phyloP scores from a whole-genome alignment of 108 stramenopile species.

The Nitzschia inconspicua region DNA sequence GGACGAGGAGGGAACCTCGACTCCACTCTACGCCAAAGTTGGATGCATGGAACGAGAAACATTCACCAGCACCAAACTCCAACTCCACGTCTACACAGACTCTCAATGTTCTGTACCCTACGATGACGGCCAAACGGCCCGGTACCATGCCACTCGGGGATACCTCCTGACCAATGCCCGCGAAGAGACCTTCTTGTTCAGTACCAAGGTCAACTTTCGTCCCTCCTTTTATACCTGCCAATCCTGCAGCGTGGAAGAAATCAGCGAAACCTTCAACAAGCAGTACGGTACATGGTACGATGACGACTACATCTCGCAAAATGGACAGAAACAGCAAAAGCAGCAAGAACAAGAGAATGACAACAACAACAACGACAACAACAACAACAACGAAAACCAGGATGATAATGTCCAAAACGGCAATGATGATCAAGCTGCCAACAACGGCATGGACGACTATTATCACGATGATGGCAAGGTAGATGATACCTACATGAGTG shows the following conservation, averaged over 20 bases:
- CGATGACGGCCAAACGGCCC: slow-evolving; percentile 47
- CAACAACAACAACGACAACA: slow-evolving; percentile 18
- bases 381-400: slow-evolving; percentile 20
- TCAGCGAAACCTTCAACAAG: slow-evolving; percentile 77
- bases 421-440: slow-evolving; percentile 29
- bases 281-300: slow-evolving; percentile 72
- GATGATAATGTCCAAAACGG: slow-evolving; percentile 26
- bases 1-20: neutral
- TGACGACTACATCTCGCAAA: slow-evolving; percentile 70
- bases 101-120: slow-evolving; percentile 55
- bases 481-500: slow-evolving; percentile 46
- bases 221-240: slow-evolving; percentile 80
- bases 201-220: slow-evolving; percentile 69
- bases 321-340: slow-evolving; percentile 50
- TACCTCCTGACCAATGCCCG: slow-evolving; percentile 24
- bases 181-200: slow-evolving; percentile 35
- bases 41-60: slow-evolving; percentile 83
- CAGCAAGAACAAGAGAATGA: too few species aligned
- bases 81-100: slow-evolving; percentile 79
- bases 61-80: slow-evolving; percentile 75
- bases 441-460: slow-evolving; percentile 28
- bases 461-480: slow-evolving; percentile 15
- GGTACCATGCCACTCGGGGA: slow-evolving; percentile 47
- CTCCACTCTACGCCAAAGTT: slow-evolving; percentile 78
- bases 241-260: slow-evolving; percentile 49